Evolutionary conservation across 768 basidiomycete species (phyloP).

Genomic region (Rhodotorula diobovata): DNA sequence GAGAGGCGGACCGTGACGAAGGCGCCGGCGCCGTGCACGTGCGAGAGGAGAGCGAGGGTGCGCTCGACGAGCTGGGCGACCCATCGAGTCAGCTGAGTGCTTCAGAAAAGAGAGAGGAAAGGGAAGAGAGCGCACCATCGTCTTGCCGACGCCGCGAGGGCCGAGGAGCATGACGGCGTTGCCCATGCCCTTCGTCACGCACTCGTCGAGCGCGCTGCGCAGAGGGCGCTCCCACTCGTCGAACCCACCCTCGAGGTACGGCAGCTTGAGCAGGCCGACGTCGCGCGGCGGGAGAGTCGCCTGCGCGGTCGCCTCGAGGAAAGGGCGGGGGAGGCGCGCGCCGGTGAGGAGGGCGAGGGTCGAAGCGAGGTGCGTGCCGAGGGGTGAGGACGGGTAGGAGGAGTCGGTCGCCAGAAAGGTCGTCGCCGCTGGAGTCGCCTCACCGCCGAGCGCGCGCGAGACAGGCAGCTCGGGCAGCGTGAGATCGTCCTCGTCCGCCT

Average conservation of each 20-base stretch:
- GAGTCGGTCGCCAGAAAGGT: not conserved
- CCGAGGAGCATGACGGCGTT: conserved; percentile 42
- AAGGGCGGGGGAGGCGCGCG: conserved; percentile 14
- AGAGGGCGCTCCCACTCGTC: conserved; percentile 40
- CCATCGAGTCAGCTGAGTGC: not conserved
- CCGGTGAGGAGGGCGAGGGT: conserved; percentile 32
- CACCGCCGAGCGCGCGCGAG: no score
- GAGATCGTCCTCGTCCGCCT: conserved; percentile 5
- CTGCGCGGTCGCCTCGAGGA: conserved; percentile 31
- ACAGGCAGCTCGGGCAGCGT: conserved; percentile 16
- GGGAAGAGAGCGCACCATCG: conserved; percentile 16
- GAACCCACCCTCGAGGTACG: conserved; percentile 29
- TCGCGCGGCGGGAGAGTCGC: conserved; percentile 4
- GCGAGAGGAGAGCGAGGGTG: conserved; percentile 25
- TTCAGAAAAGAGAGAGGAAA: not conserved
- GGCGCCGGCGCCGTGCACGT: conserved; percentile 19
- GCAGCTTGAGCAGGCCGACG: conserved; percentile 1
- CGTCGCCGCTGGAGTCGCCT: not conserved
- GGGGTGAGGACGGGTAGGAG: not conserved
- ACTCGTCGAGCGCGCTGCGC: conserved; percentile 35
- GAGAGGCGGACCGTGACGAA: conserved; percentile 69
- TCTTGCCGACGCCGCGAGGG: conserved; percentile 42
- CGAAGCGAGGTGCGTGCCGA: not conserved
- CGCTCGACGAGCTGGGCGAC: conserved; percentile 38
- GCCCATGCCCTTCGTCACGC: conserved; percentile 40